Evolutionary conservation across 2,329 filamentous ascomycete species (phyloP), one percentile per base, ranked within the genome.

Genomic region (Neocucurbitaria cava): DNA sequence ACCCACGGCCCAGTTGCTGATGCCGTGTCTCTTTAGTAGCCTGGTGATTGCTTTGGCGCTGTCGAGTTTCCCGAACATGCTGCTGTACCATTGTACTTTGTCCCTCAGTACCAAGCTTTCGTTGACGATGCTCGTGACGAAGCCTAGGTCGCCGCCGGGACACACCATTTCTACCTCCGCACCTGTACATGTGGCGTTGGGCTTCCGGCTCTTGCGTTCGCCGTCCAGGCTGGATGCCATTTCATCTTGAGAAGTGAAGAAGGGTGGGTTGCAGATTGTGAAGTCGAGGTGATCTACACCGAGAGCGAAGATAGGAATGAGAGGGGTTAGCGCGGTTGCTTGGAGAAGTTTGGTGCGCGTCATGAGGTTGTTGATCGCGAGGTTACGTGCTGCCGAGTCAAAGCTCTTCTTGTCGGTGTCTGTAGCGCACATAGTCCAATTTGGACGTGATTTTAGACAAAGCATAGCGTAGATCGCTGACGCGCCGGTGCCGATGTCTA

Each of bases 211-310:
- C 73, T 97, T 96, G 33, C 82, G 76, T 15, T 80, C 74, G 0
- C 90, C 89, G 15, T 57, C 57, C 24, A 77, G 71, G 1, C 88
- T 89, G 3, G 79, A 77, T 3, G 83, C 62, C 75, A 97, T 85
- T 46, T 96, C 92, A 5, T 82, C 76, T 3, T 83, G 78, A 0
- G 90, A 92, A n/a, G 81, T 76, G 78, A 97, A 98, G 77, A 99
- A 99, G 0, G 95, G 95, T 0, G 95, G 95, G 64, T 99, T 99
- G 60, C 89, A 94, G 87, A 98, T 96, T 54, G 86, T 87, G 72
- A 98, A 97, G 70, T 94, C 88, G 39, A 96, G 80, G 3, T 79
- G 81, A 9, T 68, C 57, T n/a, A 84, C 70, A 20, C 73, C 75
- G 1, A 87, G 69, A 0, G 81, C 80, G 35, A 86, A 79, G 0